Evolutionary conservation across 176 grass and related monocot species (phyloP), one percentile per base, ranked within the genome.

Genomic region (Avena atlantica): DNA sequence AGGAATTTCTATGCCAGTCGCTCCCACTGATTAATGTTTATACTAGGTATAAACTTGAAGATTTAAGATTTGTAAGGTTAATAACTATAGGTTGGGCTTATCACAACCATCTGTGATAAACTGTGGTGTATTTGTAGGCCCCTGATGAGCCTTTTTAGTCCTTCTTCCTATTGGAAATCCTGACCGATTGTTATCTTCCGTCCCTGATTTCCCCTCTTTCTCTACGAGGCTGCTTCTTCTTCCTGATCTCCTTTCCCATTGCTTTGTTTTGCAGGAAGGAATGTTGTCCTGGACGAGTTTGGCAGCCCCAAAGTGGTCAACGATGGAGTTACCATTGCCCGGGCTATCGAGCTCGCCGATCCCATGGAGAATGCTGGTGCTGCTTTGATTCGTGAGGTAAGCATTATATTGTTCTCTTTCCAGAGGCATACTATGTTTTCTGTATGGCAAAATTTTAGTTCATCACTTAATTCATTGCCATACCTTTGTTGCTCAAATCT

Each of bases 331-430:
- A 95, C 93, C 11, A 98, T 98, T 75, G 93, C 95, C 9, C 87
- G 95, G 23, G 89, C 93, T 57, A 98, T 98, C 10, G 95, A 95
- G 73, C 95, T 98, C n/a, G 91, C 95, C 1, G 91, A 98, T 84
- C 95, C 95, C 2, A 92, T 98, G 91, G 93, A 98, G 88, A 98
- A 98, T 66, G 95, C 95, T 27, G 95, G 93, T 8, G 95, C 95
- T 12, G 88, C 95, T 36, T 79, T 98, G 10, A 98, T 98, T 81
- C 93, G 93, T 8, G 95, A 98, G 77, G 95, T 98, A 90, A 31
- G 53, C n/a, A 36, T 40, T 45, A 10, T 14, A 44, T 74, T 80
- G 2, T 45, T 76, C 27, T 20, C 7, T 44, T 76, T n/a, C n/a
- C 5, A 1, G 36, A 37, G 34, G 1, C 7, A 65, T 31, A 23